These are phyloP conservation scores for Schwanniomyces pseudopolymorphus DNA, from an alignment of 805 yeast species.

Conservation along the genomic window DNA sequence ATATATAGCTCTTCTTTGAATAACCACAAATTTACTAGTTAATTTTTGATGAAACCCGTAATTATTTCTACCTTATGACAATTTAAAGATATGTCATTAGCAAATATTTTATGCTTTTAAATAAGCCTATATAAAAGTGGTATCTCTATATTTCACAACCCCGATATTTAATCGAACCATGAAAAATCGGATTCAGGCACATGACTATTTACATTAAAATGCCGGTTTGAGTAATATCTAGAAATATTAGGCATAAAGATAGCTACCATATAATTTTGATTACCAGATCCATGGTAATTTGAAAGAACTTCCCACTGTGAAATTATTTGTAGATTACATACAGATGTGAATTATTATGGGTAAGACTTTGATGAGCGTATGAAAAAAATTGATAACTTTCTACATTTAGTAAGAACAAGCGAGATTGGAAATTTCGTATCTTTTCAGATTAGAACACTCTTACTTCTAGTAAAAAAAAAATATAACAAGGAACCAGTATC, in stretches of 20 bases:
- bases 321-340: neutral
- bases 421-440: conserved; percentile 2
- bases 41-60: neutral
- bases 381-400: neutral
- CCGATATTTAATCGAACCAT: neutral
- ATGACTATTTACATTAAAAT: neutral
- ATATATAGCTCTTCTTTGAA: neutral
- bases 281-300: no score
- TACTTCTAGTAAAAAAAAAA: no score
- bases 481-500: neutral
- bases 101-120: neutral
- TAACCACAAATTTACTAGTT: neutral
- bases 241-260: neutral
- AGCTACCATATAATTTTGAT: no score
- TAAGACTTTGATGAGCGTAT: no score
- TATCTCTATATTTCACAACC: neutral
- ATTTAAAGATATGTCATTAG: neutral
- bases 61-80: neutral
- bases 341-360: no score
- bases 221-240: neutral
- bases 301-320: neutral
- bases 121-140: neutral
- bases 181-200: neutral
- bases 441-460: neutral
- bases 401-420: neutral